These are phyloP conservation scores for Corymbia maculata DNA, from an alignment of 345 rosid species.

Conservation along the genomic window DNA sequence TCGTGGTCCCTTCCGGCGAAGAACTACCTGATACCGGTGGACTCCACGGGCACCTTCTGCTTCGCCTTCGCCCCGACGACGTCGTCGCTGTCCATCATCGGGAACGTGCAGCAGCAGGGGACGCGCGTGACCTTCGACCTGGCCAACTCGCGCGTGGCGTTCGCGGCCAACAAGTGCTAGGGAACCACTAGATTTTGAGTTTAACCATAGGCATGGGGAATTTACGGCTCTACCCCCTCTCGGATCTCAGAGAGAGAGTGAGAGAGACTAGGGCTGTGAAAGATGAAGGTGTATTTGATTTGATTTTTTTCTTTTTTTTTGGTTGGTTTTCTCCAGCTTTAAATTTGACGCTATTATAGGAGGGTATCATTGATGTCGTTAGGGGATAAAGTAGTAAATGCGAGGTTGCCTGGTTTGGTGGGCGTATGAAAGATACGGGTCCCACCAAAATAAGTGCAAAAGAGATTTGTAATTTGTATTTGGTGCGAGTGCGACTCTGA, in stretches of 20 bases:
- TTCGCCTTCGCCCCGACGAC: constrained; percentile 94
- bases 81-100: constrained; percentile 73
- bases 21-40: constrained; percentile 73
- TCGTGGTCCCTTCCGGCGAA: constrained; percentile 56
- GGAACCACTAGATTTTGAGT: neutral
- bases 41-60: constrained; percentile 65
- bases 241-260: neutral
- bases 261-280: neutral
- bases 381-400: neutral
- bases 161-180: constrained; percentile 61
- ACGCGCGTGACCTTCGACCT: constrained; percentile 82
- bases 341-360: neutral
- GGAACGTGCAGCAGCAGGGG: constrained; percentile 95
- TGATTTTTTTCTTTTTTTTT: neutral
- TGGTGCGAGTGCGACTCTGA: neutral
- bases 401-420: neutral
- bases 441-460: constrained; percentile 9
- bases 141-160: constrained; percentile 49
- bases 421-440: neutral
- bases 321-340: neutral
- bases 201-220: neutral
- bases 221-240: neutral
- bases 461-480: neutral
- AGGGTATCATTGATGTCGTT: neutral
- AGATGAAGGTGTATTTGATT: neutral